Evolutionary conservation across 768 basidiomycete species (phyloP).

Genomic region (Chalciporus piperatus): DNA sequence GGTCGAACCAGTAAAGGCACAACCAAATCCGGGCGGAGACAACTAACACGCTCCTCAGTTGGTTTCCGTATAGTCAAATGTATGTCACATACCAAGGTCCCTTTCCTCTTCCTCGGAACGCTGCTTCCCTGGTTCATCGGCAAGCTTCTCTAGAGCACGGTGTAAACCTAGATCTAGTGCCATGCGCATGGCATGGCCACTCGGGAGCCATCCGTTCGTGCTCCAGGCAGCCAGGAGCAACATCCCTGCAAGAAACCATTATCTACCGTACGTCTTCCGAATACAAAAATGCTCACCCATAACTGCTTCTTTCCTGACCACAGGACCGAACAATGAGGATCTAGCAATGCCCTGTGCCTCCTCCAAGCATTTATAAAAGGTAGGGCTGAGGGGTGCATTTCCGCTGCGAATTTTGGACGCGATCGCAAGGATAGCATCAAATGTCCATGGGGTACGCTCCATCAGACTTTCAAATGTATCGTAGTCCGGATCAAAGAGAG

Average conservation of each 20-base stretch:
- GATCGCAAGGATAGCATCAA: constrained; percentile 89
- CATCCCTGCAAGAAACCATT: constrained; percentile 58
- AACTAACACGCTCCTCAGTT: constrained; percentile 43
- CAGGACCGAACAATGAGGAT: constrained; percentile 89
- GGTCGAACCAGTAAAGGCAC: constrained; percentile 95
- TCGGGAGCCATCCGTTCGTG: constrained; percentile 92
- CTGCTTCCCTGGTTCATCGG: constrained; percentile 63
- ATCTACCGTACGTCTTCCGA: constrained; percentile 1
- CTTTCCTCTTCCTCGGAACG: constrained; percentile 81
- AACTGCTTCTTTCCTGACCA: constrained; percentile 92
- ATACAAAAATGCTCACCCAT: constrained; percentile 55
- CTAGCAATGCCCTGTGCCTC: constrained; percentile 96
- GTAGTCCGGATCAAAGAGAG: constrained; percentile 88
- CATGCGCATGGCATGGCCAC: constrained; percentile 96
- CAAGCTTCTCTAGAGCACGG: constrained; percentile 87
- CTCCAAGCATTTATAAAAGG: constrained; percentile 89
- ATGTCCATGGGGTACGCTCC: constrained; percentile 94
- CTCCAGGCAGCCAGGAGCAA: constrained; percentile 90
- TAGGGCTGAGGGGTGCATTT: constrained; percentile 77
- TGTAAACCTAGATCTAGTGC: constrained; percentile 91
- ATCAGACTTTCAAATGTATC: constrained; percentile 91
- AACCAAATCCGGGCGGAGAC: constrained; percentile 93
- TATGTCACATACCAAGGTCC: constrained; percentile 60
- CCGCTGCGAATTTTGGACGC: constrained; percentile 91
- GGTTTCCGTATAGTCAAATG: not conserved